phyloP scores from a whole-genome alignment of 768 basidiomycete genomes.

The Podaxis sp. region DNA sequence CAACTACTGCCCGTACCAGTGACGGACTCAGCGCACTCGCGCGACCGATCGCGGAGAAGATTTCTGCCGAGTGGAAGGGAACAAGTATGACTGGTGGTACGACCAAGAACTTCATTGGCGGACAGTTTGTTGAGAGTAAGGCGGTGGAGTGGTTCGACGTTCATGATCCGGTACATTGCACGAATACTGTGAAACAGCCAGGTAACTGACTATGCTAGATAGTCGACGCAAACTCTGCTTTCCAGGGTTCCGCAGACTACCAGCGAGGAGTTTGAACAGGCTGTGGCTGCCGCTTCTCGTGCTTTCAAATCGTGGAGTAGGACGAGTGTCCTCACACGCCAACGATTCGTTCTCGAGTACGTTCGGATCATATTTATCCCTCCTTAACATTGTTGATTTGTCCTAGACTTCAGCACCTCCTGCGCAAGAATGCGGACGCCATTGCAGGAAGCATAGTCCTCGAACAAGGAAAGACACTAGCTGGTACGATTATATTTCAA shows the following conservation, averaged over 20 bases:
- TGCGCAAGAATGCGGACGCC: constrained; percentile 83
- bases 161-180: constrained; percentile 71
- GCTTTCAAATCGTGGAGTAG: constrained; percentile 91
- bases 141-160: constrained; percentile 82
- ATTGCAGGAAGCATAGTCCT: constrained; percentile 88
- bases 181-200: not conserved
- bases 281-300: constrained; percentile 78
- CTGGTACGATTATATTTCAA: constrained; percentile 46
- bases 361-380: constrained; percentile 25
- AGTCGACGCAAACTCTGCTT: constrained; percentile 87
- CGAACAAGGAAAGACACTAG: constrained; percentile 94
- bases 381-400: not conserved
- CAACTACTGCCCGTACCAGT: constrained; percentile 44
- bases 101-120: constrained; percentile 91
- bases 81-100: constrained; percentile 82
- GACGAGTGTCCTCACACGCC: constrained; percentile 81
- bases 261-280: constrained; percentile 73
- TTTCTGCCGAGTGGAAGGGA: constrained; percentile 87
- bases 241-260: constrained; percentile 91
- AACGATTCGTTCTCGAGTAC: constrained; percentile 87
- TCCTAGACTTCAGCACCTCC: constrained; percentile 77
- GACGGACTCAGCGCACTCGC: constrained; percentile 52
- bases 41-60: constrained; percentile 60
- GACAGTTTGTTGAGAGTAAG: constrained; percentile 84
- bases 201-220: not conserved